These are phyloP conservation scores for Colletotrichum theobromicola DNA, from an alignment of 2,329 filamentous ascomycete species.

Conservation along the genomic window DNA sequence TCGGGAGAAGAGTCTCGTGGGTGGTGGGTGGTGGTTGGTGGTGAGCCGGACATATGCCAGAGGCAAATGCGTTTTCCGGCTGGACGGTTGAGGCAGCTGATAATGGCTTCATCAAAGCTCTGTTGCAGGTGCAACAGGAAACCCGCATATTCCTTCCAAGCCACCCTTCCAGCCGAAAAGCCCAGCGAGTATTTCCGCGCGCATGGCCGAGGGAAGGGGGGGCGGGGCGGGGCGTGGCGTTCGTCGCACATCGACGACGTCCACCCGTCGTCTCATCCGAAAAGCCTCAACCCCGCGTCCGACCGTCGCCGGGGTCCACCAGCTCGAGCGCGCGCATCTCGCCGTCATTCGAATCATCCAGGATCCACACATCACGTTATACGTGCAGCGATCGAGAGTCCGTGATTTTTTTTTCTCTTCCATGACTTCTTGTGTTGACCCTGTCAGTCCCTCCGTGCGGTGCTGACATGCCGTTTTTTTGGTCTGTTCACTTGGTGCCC, in stretches of 20 bases:
- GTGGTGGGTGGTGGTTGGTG: no score
- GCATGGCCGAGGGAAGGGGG: background rate
- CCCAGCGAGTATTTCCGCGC: background rate
- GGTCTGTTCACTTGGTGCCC: background rate
- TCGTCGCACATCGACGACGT: background rate
- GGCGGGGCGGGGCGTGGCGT: background rate
- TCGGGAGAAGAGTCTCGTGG: background rate
- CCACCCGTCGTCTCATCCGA: background rate
- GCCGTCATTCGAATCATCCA: background rate
- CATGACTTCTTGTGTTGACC: background rate
- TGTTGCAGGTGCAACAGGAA: fast-evolving
- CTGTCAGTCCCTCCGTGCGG: background rate
- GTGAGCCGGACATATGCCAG: background rate
- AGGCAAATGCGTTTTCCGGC: background rate
- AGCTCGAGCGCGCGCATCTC: background rate
- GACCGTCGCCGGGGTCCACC: background rate
- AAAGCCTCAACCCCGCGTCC: background rate
- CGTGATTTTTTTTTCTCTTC: background rate
- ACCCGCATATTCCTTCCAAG: background rate
- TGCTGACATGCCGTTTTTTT: background rate
- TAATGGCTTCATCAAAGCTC: background rate
- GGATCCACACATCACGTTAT: background rate
- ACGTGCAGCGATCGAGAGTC: background rate
- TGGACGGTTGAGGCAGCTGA: background rate
- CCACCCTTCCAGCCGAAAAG: background rate